phyloP scores from a whole-genome alignment of 2,329 filamentous ascomycete species.

The Bertia moriformis region DNA sequence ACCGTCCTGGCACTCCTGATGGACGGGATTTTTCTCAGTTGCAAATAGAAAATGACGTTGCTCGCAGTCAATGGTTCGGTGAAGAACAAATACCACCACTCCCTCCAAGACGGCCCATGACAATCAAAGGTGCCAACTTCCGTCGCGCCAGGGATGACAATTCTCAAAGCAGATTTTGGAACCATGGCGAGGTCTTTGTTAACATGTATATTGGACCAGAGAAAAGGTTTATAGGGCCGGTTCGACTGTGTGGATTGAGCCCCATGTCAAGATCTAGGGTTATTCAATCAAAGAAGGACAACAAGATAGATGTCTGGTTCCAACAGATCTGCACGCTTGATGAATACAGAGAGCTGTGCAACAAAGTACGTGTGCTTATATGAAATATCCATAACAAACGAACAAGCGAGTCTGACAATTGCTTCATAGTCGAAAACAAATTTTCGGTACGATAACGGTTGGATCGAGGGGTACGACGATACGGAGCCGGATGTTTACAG shows the following conservation, averaged over 20 bases:
- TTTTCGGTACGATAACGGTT: too few species aligned
- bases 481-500: conserved; percentile 8
- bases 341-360: conserved; percentile 8
- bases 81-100: too few species aligned
- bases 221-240: conserved; percentile 11
- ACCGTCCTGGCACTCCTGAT: too few species aligned
- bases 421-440: too few species aligned
- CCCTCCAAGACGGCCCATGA: too few species aligned
- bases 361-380: neutral
- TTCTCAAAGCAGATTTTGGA: too few species aligned
- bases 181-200: conserved; percentile 12
- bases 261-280: conserved; percentile 5
- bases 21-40: too few species aligned
- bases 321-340: conserved; percentile 12
- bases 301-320: conserved; percentile 14
- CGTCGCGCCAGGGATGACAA: too few species aligned
- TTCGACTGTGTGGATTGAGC: conserved; percentile 5
- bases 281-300: conserved; percentile 5
- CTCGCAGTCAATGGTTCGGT: too few species aligned
- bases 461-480: conserved; percentile 16
- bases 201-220: conserved; percentile 14
- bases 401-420: too few species aligned
- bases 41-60: too few species aligned
- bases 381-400: neutral
- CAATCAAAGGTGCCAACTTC: too few species aligned